These are phyloP conservation scores for Elsinoe arachidis DNA, from an alignment of 2,329 filamentous ascomycete species.

Conservation along the genomic window DNA sequence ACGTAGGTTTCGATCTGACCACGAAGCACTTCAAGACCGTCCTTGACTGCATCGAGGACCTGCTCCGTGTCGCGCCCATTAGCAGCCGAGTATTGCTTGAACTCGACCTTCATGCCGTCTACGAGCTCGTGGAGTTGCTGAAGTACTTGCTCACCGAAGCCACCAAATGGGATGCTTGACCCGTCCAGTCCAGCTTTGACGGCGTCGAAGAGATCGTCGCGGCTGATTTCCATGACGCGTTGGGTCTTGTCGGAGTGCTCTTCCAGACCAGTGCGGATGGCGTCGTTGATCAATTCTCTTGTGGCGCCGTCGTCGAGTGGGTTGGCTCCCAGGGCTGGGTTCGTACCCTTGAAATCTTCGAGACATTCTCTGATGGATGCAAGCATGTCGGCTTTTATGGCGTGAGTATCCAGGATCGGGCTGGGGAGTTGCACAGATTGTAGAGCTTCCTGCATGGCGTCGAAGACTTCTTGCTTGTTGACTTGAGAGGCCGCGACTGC, in stretches of 20 bases:
- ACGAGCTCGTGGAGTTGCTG: conserved; percentile 51
- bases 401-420: conserved; percentile 57
- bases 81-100: conserved; percentile 71
- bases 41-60: conserved; percentile 76
- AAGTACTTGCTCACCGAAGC: conserved; percentile 51
- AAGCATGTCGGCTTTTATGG: conserved; percentile 76
- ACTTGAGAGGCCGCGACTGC: conserved; percentile 33
- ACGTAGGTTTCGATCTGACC: conserved; percentile 74
- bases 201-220: conserved; percentile 49
- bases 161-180: conserved; percentile 42
- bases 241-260: conserved; percentile 34
- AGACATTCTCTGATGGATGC: conserved; percentile 77
- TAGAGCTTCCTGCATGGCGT: conserved; percentile 76
- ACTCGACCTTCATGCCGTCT: conserved; percentile 53
- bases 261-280: conserved; percentile 51
- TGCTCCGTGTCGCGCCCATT: conserved; percentile 79
- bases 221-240: conserved; percentile 39
- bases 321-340: conserved; percentile 17
- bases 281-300: conserved; percentile 47
- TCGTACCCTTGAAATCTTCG: conserved; percentile 62
- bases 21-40: conserved; percentile 74
- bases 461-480: conserved; percentile 72
- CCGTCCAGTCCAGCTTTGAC: conserved; percentile 50
- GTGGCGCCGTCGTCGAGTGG: conserved; percentile 38
- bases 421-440: conserved; percentile 70